Percentiles rank a stretch among this genome's conserved stretches.
Conservation (phyloP, 2,329 filamentous ascomycete genomes). For the Colletotrichum sp. region DNA sequence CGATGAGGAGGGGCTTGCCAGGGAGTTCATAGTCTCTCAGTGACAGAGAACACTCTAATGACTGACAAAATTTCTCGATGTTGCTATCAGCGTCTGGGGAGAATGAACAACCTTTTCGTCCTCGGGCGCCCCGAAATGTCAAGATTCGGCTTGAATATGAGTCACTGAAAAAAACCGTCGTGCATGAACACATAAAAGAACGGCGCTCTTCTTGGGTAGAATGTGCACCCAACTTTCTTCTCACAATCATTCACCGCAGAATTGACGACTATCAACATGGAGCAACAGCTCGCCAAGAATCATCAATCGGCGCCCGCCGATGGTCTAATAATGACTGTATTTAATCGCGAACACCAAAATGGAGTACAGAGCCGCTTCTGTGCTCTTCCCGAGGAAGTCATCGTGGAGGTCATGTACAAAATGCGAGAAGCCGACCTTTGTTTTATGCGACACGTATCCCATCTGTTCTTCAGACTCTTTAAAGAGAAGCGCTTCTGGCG, state of each 20-base stretch:
- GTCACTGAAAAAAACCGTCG: background rate
- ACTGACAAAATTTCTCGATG: background rate
- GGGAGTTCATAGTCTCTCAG: background rate
- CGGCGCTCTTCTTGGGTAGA: background rate
- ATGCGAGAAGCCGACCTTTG: background rate
- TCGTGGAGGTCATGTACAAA: background rate
- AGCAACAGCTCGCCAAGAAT: background rate
- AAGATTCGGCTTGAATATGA: background rate
- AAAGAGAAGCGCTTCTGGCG: background rate
- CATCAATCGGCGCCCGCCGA: accelerated
- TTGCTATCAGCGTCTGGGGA: background rate
- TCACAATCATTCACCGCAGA: background rate
- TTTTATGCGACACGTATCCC: background rate
- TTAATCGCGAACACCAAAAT: background rate
- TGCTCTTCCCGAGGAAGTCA: background rate
- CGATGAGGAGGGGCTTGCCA: background rate
- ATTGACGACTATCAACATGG: background rate
- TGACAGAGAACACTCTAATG: background rate
- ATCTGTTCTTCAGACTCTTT: background rate
- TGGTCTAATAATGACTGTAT: background rate
- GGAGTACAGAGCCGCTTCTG: background rate
- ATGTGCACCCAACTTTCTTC: background rate
- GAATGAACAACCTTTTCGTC: background rate
- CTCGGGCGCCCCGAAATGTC: background rate
- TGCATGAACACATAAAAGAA: background rate